These are phyloP conservation scores for Lasiodiplodia citricola DNA, from an alignment of 2,329 filamentous ascomycete genomes.

Conservation along the genomic window DNA sequence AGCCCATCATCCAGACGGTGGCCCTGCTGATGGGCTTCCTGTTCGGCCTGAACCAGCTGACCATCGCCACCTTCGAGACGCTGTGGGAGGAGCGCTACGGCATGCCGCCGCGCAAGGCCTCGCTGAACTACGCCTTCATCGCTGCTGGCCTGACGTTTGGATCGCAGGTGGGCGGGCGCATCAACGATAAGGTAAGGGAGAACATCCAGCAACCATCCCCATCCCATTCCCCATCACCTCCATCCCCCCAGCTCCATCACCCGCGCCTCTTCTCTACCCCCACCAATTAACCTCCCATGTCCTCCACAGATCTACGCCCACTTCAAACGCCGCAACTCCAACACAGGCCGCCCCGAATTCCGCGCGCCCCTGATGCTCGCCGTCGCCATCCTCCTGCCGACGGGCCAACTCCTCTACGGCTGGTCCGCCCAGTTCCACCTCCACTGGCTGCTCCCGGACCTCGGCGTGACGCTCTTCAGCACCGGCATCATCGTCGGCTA, in stretches of 20 bases:
- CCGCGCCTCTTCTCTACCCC: not conserved
- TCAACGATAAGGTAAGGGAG: slow-evolving; percentile 60
- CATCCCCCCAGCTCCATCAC: too few relatives aligned
- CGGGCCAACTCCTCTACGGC: slow-evolving; percentile 63
- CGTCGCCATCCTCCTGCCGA: slow-evolving; percentile 57
- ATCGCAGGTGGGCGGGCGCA: slow-evolving; percentile 48
- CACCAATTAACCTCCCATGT: slow-evolving; percentile 36
- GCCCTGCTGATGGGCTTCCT: slow-evolving; percentile 66
- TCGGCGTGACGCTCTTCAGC: slow-evolving; percentile 29
- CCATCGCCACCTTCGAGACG: slow-evolving; percentile 65
- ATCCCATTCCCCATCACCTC: not conserved
- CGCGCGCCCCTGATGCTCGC: slow-evolving; percentile 58
- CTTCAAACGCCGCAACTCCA: slow-evolving; percentile 55
- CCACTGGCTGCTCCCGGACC: slow-evolving; percentile 41
- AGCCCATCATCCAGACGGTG: slow-evolving; percentile 55
- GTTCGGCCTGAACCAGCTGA: slow-evolving; percentile 68
- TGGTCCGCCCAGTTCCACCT: slow-evolving; percentile 57
- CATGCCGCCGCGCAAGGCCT: slow-evolving; percentile 62
- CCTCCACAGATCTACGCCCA: slow-evolving; percentile 27
- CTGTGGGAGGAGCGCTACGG: slow-evolving; percentile 63
- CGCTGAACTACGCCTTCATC: slow-evolving; percentile 68
- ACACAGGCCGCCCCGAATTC: slow-evolving; percentile 53
- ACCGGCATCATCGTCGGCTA: slow-evolving; percentile 32
- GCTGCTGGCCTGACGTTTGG: slow-evolving; percentile 65
- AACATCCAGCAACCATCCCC: not conserved